These are phyloP conservation scores for Cryptococcus amylolentus DNA, from an alignment of 1,284 basidiomycete genomes.

Conservation along the genomic window DNA sequence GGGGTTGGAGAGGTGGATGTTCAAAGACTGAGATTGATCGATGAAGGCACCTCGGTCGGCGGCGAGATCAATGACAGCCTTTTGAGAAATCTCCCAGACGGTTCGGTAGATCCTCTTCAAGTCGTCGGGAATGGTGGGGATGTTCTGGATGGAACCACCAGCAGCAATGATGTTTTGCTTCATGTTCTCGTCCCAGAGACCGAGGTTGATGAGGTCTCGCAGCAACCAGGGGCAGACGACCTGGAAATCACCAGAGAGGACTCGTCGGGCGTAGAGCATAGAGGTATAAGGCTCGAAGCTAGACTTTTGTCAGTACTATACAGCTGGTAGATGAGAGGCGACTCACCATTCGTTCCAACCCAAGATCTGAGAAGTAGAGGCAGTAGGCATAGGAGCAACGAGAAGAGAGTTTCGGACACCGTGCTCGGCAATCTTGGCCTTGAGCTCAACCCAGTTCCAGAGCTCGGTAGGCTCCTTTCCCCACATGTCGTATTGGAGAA, in stretches of 20 bases:
- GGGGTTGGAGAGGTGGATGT: slow-evolving; percentile 89
- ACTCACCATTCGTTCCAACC: slow-evolving; percentile 96
- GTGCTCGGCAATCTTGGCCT: slow-evolving; percentile 79
- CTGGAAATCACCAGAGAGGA: slow-evolving; percentile 99
- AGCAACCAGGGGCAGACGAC: slow-evolving; percentile 49
- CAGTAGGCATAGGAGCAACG: slow-evolving; percentile 96
- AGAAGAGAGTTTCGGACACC: slow-evolving; percentile 95
- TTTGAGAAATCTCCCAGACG: slow-evolving; percentile 95
- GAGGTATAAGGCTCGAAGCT: slow-evolving; percentile 56
- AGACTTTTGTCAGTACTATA: not conserved
- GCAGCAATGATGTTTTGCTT: slow-evolving; percentile 99
- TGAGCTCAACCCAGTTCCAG: slow-evolving; percentile 92
- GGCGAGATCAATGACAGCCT: slow-evolving; percentile 95
- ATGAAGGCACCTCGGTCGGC: slow-evolving; percentile 99
- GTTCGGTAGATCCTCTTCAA: slow-evolving; percentile 68
- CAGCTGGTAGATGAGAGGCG: not conserved
- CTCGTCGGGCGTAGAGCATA: slow-evolving; percentile 98
- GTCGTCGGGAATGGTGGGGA: slow-evolving; percentile 77
- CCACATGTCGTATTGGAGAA: slow-evolving; percentile 96
- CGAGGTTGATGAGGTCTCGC: slow-evolving; percentile 84
- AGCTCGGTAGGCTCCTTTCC: slow-evolving; percentile 84
- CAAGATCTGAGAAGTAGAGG: slow-evolving; percentile 96
- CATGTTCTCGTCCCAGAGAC: slow-evolving; percentile 98
- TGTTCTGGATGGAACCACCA: slow-evolving; percentile 91
- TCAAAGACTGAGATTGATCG: slow-evolving; percentile 78